Evolutionary conservation across 805 yeast species (phyloP).

Genomic region (Lipomyces oligophaga): DNA sequence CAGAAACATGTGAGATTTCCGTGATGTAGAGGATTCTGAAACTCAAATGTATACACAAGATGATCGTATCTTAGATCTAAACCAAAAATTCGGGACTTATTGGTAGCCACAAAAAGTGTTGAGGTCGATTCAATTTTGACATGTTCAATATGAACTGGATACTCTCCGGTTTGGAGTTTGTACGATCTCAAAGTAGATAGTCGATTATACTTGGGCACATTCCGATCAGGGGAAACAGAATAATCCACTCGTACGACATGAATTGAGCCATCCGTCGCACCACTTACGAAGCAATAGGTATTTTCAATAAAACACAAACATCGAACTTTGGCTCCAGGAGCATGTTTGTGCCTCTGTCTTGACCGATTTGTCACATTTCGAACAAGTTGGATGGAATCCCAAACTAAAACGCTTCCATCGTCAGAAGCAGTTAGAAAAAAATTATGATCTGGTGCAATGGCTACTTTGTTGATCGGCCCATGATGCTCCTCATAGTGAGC

Average conservation of each 20-base stretch:
- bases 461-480: slow-evolving; percentile 55
- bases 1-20: slow-evolving; percentile 65
- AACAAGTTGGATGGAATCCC: slow-evolving; percentile 70
- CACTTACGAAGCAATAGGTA: slow-evolving; percentile 35
- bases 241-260: slow-evolving; percentile 33
- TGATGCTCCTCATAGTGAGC: slow-evolving; percentile 62
- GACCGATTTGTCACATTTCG: slow-evolving; percentile 46
- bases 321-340: slow-evolving; percentile 30
- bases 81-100: slow-evolving; percentile 48
- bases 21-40: slow-evolving; percentile 57
- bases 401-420: slow-evolving; percentile 64
- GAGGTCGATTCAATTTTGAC: slow-evolving; percentile 43
- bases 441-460: slow-evolving; percentile 56
- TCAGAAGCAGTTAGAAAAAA: slow-evolving; percentile 77
- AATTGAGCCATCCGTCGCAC: slow-evolving; percentile 34
- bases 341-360: slow-evolving; percentile 32
- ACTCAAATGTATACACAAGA: slow-evolving; percentile 40
- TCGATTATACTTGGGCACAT: slow-evolving; percentile 27
- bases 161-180: slow-evolving; percentile 42
- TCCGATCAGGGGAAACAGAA: slow-evolving; percentile 17
- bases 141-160: slow-evolving; percentile 46
- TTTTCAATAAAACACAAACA: slow-evolving; percentile 34
- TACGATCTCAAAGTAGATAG: slow-evolving; percentile 43
- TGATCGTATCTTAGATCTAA: slow-evolving; percentile 51
- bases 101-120: slow-evolving; percentile 50